Conservation (phyloP, 495 filamentous ascomycete genomes). For the Lepidopterella palustris region DNA sequence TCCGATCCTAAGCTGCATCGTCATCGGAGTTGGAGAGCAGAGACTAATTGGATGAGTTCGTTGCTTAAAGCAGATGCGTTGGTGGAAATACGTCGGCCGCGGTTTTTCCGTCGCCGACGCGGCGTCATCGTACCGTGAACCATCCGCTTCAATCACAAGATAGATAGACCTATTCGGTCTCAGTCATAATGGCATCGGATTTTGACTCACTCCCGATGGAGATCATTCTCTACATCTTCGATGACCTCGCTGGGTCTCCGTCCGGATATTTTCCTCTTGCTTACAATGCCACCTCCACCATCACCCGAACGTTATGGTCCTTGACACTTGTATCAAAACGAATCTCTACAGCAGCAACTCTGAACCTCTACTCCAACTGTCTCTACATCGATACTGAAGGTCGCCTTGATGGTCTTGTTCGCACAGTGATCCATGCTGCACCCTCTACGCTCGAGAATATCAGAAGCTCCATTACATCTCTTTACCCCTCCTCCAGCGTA, state of each 20-base stretch:
- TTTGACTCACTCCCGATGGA: conserved; percentile 12
- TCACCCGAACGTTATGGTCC: conserved; percentile 14
- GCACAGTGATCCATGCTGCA: background rate
- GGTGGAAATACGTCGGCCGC: too few species aligned
- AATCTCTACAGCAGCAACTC: conserved; percentile 6
- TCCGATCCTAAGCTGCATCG: too few species aligned
- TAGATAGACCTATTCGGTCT: background rate
- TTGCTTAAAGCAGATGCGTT: too few species aligned
- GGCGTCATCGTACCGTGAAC: too few species aligned
- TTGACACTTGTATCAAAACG: conserved; percentile 8
- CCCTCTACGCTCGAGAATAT: background rate
- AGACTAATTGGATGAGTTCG: too few species aligned
- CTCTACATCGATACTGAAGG: background rate
- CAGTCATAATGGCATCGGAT: background rate
- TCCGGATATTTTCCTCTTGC: conserved; percentile 10
- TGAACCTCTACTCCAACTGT: conserved; percentile 20
- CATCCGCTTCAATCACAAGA: too few species aligned
- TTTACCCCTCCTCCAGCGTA: background rate
- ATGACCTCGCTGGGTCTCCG: conserved; percentile 12
- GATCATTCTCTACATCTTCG: conserved; percentile 19
- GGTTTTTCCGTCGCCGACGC: too few species aligned
- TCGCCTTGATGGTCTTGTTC: background rate
- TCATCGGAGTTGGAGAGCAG: too few species aligned
- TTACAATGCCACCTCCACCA: conserved; percentile 5
- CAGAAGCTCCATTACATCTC: background rate